Percentiles rank a stretch among this genome's conserved stretches.
phyloP scores from a whole-genome alignment of 2,329 filamentous ascomycete species.

The Paecilomyces fulvus region DNA sequence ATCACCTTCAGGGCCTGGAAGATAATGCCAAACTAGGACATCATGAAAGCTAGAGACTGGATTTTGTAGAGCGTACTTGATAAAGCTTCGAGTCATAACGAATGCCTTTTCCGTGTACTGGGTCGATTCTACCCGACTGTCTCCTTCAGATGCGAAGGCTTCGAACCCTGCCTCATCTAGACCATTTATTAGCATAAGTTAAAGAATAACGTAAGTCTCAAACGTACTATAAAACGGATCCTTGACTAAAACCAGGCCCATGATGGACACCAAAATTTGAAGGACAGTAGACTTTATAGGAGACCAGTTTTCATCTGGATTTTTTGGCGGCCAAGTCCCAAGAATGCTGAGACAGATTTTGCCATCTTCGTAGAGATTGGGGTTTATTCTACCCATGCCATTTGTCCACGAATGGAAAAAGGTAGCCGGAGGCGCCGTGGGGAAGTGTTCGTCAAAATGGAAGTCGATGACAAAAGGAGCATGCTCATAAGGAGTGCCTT shows the following conservation, averaged over 20 bases:
- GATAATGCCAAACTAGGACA: slow-evolving; percentile 47
- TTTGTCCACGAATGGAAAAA: slow-evolving; percentile 54
- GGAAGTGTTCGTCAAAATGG: slow-evolving; percentile 43
- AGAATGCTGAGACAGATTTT: slow-evolving; percentile 53
- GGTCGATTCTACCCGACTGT: slow-evolving; percentile 38
- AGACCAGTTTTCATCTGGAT: slow-evolving; percentile 47
- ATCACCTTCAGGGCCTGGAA: slow-evolving; percentile 10
- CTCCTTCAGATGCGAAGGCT: slow-evolving; percentile 37
- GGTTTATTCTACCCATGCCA: slow-evolving; percentile 47
- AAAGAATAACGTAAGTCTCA: background rate
- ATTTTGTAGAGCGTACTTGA: slow-evolving; percentile 38
- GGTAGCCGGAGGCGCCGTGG: slow-evolving; percentile 43
- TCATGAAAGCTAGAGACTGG: slow-evolving; percentile 40
- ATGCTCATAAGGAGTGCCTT: slow-evolving; percentile 53
- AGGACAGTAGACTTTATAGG: slow-evolving; percentile 46
- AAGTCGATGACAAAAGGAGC: slow-evolving; percentile 56
- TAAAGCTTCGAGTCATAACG: slow-evolving; percentile 44
- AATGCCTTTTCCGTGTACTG: slow-evolving; percentile 49
- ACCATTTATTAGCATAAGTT: background rate
- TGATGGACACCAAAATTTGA: slow-evolving; percentile 49
- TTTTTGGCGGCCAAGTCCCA: slow-evolving; percentile 50
- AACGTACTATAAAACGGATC: slow-evolving; percentile 52
- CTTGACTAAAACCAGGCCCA: slow-evolving; percentile 50
- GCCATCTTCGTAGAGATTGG: slow-evolving; percentile 55
- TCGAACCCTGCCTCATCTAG: slow-evolving; percentile 55